Evolutionary conservation across 306 rosid genomes (phyloP).

Genomic region (Carpinus viminea): DNA sequence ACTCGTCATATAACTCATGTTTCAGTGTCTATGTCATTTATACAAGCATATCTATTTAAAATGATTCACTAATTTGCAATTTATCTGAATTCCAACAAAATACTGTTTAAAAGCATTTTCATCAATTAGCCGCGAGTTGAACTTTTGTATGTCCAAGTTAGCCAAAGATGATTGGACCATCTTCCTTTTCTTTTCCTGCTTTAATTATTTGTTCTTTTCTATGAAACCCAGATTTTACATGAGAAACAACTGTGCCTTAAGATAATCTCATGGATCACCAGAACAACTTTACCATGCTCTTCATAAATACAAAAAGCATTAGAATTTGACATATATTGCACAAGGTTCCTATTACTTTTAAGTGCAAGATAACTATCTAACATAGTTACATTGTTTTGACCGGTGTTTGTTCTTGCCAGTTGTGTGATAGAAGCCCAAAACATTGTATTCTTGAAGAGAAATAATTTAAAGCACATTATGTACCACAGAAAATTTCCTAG

Average conservation of each 20-base stretch:
- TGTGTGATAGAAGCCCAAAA: neutral
- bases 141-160: neutral
- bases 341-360: neutral
- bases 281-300: neutral
- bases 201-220: neutral
- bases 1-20: neutral
- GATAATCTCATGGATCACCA: slow-evolving; percentile 4
- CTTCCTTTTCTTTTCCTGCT: neutral
- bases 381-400: neutral
- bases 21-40: neutral
- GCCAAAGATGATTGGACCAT: neutral
- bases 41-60: neutral
- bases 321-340: neutral
- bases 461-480: neutral
- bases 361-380: neutral
- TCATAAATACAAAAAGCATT: neutral
- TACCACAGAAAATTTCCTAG: neutral
- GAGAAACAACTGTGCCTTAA: neutral
- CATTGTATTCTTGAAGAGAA: neutral
- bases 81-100: no score
- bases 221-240: neutral
- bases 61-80: neutral
- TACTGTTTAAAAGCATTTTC: neutral
- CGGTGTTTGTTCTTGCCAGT: neutral
- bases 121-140: neutral